Conservation (phyloP, 495 filamentous ascomycete species). For the Sordaria brevicollis region DNA sequence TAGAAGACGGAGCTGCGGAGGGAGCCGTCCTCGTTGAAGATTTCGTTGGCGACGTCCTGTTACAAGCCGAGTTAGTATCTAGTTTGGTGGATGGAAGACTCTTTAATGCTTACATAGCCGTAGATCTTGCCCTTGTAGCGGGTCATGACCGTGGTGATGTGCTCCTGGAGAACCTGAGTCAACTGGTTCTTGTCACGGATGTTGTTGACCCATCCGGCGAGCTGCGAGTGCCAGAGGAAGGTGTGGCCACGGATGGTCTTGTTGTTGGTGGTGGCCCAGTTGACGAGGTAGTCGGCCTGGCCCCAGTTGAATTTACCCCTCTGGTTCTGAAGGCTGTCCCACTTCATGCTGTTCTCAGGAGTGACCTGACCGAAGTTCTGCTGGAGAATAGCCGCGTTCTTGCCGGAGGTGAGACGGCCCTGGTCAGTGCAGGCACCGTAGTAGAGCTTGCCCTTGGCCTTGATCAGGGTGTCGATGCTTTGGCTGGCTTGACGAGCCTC, state of each 20-base stretch:
- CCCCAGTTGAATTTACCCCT: conserved; percentile 41
- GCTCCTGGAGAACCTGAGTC: conserved; percentile 47
- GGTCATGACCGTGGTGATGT: conserved; percentile 45
- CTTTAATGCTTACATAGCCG: conserved; percentile 46
- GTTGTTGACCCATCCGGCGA: conserved; percentile 47
- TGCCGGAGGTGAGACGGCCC: conserved; percentile 37
- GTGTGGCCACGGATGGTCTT: conserved; percentile 55
- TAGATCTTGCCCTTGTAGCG: conserved; percentile 55
- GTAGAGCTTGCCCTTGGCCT: conserved; percentile 52
- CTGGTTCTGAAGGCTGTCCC: conserved; percentile 40
- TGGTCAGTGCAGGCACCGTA: conserved; percentile 48
- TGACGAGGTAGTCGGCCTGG: conserved; percentile 45
- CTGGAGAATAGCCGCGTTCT: conserved; percentile 45
- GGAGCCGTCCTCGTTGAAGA: conserved; percentile 56
- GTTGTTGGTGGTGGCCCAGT: conserved; percentile 47
- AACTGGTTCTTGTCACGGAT: conserved; percentile 42
- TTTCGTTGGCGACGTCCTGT: conserved; percentile 56
- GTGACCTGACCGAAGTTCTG: conserved; percentile 54
- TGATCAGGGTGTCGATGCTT: conserved; percentile 45
- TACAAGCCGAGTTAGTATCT: neutral
- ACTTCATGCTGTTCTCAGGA: conserved; percentile 62
- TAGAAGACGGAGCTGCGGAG: conserved; percentile 49
- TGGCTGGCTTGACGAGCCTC: conserved; percentile 28
- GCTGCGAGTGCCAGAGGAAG: conserved; percentile 54
- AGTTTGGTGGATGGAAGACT: no score